These are phyloP conservation scores for Millerozyma acaciae DNA, from an alignment of 805 yeast genomes.

Conservation along the genomic window DNA sequence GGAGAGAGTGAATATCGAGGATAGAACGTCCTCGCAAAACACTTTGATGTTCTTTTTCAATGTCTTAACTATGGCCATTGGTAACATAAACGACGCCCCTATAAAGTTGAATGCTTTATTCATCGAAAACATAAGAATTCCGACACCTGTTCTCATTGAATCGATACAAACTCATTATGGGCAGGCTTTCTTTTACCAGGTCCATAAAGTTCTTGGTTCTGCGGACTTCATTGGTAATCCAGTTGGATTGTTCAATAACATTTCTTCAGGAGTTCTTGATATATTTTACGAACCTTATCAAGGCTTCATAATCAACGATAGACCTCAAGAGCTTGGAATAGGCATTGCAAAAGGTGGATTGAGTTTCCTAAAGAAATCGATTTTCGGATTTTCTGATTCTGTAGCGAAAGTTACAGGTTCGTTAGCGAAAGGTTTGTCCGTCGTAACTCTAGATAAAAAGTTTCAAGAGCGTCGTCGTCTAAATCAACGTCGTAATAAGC, in stretches of 20 bases:
- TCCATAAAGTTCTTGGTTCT: slow-evolving; percentile 89
- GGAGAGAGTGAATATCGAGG: slow-evolving; percentile 68
- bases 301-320: slow-evolving; percentile 88
- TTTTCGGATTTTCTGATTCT: slow-evolving; percentile 92
- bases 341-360: slow-evolving; percentile 95
- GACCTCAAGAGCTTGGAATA: slow-evolving; percentile 94
- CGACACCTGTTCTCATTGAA: slow-evolving; percentile 66
- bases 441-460: slow-evolving; percentile 79
- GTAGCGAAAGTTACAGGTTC: slow-evolving; percentile 91
- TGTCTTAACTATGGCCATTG: slow-evolving; percentile 92
- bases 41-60: slow-evolving; percentile 75
- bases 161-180: slow-evolving; percentile 81
- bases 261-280: slow-evolving; percentile 94
- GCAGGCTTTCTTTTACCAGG: slow-evolving; percentile 86
- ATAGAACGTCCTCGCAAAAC: slow-evolving; percentile 54
- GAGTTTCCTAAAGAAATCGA: slow-evolving; percentile 89
- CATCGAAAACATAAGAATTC: slow-evolving; percentile 85
- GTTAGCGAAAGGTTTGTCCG: slow-evolving; percentile 88
- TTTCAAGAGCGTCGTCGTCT: slow-evolving; percentile 81
- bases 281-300: slow-evolving; percentile 96
- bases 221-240: slow-evolving; percentile 97
- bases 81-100: slow-evolving; percentile 96
- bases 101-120: slow-evolving; percentile 81
- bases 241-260: slow-evolving; percentile 89
- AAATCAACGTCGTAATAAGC: slow-evolving; percentile 71